These are phyloP conservation scores for Raddia distichophylla DNA, from an alignment of 176 grass and related monocot genomes.

Conservation along the genomic window DNA sequence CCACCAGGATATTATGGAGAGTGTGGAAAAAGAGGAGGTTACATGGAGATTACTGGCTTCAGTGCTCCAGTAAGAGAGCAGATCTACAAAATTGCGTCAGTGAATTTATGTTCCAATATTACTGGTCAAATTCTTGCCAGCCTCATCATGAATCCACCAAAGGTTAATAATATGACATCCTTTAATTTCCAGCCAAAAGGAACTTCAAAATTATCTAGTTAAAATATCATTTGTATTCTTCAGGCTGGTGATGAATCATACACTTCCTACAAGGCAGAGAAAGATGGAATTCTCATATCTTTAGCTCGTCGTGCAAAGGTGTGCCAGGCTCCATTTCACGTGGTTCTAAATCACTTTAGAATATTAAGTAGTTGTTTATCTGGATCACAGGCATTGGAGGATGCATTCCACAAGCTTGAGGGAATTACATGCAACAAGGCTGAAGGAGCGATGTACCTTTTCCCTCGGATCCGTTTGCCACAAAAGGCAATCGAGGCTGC, in stretches of 20 bases:
- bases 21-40: conserved; percentile 98
- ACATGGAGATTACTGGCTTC: conserved; percentile 95
- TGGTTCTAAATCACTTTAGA: conserved; percentile 1
- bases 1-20: conserved; percentile 89
- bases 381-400: conserved; percentile 58
- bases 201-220: conserved; percentile 12
- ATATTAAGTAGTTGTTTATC: background rate
- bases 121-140: conserved; percentile 92
- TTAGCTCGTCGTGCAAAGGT: conserved; percentile 92
- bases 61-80: conserved; percentile 86
- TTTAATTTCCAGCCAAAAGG: conserved; percentile 21
- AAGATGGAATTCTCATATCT: conserved; percentile 82
- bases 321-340: background rate
- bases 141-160: conserved; percentile 93
- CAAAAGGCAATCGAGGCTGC: conserved; percentile 77
- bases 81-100: conserved; percentile 95
- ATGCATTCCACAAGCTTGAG: conserved; percentile 83
- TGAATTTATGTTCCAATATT: conserved; percentile 97
- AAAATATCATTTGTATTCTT: conserved; percentile 38
- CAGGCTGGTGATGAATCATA: conserved; percentile 91
- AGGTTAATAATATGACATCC: conserved; percentile 48
- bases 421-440: conserved; percentile 85
- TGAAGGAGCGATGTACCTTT: conserved; percentile 92
- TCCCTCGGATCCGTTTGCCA: conserved; percentile 69
- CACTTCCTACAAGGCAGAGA: conserved; percentile 76